These are phyloP conservation scores for Schizophyllum commune DNA, from an alignment of 1,284 basidiomycete species.

Conservation along the genomic window DNA sequence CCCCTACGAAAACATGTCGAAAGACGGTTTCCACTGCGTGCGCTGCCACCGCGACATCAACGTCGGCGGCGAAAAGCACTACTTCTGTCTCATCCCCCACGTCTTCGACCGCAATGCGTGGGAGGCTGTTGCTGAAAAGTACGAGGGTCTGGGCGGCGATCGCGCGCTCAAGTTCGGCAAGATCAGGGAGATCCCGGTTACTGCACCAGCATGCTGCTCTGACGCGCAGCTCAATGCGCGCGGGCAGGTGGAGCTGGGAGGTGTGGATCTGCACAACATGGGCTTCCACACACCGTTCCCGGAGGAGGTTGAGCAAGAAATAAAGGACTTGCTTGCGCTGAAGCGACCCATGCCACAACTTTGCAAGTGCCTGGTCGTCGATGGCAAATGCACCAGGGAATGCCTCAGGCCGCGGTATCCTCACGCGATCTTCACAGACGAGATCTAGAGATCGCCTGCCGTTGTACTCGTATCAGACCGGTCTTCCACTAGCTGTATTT, in stretches of 20 bases:
- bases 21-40: background rate
- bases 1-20: background rate
- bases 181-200: background rate
- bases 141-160: background rate
- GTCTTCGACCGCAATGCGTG: background rate
- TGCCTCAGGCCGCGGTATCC: background rate
- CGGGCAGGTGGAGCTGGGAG: background rate
- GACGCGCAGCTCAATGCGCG: background rate
- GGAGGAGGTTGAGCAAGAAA: background rate
- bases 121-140: background rate
- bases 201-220: background rate
- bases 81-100: background rate
- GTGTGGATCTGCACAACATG: background rate
- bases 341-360: background rate
- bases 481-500: too few relatives aligned
- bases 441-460: background rate
- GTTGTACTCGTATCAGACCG: too few relatives aligned
- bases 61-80: background rate
- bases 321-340: background rate
- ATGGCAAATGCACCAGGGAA: background rate
- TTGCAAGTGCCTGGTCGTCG: background rate
- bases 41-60: background rate
- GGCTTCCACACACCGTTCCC: background rate
- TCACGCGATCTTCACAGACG: background rate
- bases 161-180: background rate